Conservation (phyloP, 805 yeast genomes). For the Huiozyma sinensis region DNA sequence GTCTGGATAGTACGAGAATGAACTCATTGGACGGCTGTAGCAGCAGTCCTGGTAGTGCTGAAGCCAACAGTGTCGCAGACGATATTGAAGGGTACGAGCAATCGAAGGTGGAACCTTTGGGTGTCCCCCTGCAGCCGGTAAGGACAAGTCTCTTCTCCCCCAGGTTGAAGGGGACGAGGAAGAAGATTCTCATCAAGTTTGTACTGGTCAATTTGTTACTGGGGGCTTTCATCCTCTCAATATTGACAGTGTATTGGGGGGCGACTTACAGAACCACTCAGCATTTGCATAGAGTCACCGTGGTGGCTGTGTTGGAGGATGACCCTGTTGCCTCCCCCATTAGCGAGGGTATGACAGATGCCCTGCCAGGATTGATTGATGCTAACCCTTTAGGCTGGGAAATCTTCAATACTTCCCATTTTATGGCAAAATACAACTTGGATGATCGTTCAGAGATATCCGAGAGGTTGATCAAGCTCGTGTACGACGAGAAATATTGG, state of each 20-base stretch:
- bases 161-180: slow-evolving; percentile 4
- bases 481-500: slow-evolving; percentile 55
- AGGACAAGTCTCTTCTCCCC: slow-evolving; percentile 5
- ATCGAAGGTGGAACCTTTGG: not conserved
- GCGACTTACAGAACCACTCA: slow-evolving; percentile 22
- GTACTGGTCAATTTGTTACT: slow-evolving; percentile 9
- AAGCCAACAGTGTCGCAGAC: too few species aligned
- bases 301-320: slow-evolving; percentile 2
- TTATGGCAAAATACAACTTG: slow-evolving; percentile 11
- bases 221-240: slow-evolving; percentile 12
- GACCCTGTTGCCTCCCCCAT: not conserved
- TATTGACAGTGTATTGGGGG: slow-evolving; percentile 29
- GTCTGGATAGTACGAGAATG: too few species aligned
- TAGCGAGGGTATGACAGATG: not conserved
- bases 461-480: slow-evolving; percentile 32
- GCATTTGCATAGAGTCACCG: slow-evolving; percentile 4
- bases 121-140: slow-evolving; percentile 16
- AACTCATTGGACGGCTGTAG: too few species aligned
- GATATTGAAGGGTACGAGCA: too few species aligned
- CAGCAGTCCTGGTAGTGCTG: too few species aligned
- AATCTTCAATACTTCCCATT: slow-evolving; percentile 17
- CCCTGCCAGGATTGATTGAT: not conserved
- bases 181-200: slow-evolving; percentile 3
- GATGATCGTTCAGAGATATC: slow-evolving; percentile 9
- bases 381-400: slow-evolving; percentile 14